phyloP scores from a whole-genome alignment of 768 basidiomycete genomes.

The Daedaleopsis sinensis region DNA sequence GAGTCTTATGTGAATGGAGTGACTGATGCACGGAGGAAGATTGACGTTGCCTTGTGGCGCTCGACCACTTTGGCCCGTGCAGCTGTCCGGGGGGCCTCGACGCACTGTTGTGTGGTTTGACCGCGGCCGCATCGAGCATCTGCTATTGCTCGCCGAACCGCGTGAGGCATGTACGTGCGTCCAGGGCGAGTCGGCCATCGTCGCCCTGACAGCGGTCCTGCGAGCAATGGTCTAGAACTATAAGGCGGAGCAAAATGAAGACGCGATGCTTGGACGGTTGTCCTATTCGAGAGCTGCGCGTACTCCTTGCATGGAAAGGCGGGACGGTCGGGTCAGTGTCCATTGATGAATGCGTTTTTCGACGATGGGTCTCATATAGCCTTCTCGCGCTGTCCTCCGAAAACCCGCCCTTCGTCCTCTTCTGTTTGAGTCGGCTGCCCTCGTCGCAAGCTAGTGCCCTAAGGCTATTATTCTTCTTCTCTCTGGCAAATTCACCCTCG shows the following conservation, averaged over 20 bases:
- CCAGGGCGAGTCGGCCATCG: neutral
- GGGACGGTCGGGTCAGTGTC: neutral
- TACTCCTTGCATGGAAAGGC: neutral
- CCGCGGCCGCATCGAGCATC: no score
- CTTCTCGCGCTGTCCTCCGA: no score
- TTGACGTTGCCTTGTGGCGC: neutral
- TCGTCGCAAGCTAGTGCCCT: neutral
- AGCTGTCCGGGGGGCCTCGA: no score
- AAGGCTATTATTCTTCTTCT: neutral
- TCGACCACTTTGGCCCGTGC: no score
- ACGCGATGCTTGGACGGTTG: neutral
- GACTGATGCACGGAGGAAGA: neutral
- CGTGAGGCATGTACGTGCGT: neutral
- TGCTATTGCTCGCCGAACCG: neutral
- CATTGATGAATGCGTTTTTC: neutral
- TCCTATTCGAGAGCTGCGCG: neutral
- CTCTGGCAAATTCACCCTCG: neutral
- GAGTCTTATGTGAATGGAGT: neutral
- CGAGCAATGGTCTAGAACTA: neutral
- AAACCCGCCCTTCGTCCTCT: neutral
- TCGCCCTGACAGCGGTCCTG: neutral
- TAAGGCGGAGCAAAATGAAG: neutral
- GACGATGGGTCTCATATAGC: no score
- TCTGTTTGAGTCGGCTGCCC: neutral
- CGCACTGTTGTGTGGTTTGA: no score